A percentile compares a stretch with the other conserved stretches of the same genome.
phyloP scores from a whole-genome alignment of 2,329 filamentous ascomycete species.

The Fusarium sambucinum region DNA sequence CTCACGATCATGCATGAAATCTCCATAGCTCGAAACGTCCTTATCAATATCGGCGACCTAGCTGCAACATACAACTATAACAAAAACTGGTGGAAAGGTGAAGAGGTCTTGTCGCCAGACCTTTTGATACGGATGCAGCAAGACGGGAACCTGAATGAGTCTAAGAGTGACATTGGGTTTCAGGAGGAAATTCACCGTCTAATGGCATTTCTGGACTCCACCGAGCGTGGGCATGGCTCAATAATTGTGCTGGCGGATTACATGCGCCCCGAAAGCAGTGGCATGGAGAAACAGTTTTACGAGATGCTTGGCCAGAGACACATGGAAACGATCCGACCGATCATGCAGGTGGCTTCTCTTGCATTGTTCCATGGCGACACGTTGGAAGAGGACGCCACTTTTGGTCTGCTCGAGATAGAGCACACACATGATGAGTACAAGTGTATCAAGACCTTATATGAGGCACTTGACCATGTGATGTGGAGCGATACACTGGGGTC shows the following conservation, averaged over 20 bases:
- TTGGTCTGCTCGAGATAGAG: constrained; percentile 59
- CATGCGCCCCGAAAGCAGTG: constrained; percentile 50
- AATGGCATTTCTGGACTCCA: constrained; percentile 72
- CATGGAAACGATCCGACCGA: constrained; percentile 45
- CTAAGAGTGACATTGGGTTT: constrained; percentile 53
- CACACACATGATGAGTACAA: constrained; percentile 54
- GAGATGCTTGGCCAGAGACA: constrained; percentile 54
- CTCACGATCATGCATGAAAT: constrained; percentile 72
- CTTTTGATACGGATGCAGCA: constrained; percentile 52
- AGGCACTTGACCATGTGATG: constrained; percentile 62
- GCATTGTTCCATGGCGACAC: constrained; percentile 49
- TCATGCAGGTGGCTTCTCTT: constrained; percentile 52
- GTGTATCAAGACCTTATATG: constrained; percentile 59
- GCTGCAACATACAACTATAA: constrained; percentile 66
- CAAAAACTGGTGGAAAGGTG: constrained; percentile 72
- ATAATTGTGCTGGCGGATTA: constrained; percentile 60
- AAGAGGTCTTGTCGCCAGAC: constrained; percentile 60
- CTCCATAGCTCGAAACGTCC: constrained; percentile 67
- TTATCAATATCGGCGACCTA: constrained; percentile 60
- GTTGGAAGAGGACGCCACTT: constrained; percentile 53
- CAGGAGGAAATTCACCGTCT: constrained; percentile 70
- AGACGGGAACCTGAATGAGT: constrained; percentile 48
- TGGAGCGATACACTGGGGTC: constrained; percentile 59
- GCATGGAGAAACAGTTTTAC: constrained; percentile 60
- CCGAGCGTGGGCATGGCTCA: constrained; percentile 70